Evolutionary conservation across 2,329 filamentous ascomycete genomes (phyloP).

Genomic region (Teratosphaeria zuluensis): DNA sequence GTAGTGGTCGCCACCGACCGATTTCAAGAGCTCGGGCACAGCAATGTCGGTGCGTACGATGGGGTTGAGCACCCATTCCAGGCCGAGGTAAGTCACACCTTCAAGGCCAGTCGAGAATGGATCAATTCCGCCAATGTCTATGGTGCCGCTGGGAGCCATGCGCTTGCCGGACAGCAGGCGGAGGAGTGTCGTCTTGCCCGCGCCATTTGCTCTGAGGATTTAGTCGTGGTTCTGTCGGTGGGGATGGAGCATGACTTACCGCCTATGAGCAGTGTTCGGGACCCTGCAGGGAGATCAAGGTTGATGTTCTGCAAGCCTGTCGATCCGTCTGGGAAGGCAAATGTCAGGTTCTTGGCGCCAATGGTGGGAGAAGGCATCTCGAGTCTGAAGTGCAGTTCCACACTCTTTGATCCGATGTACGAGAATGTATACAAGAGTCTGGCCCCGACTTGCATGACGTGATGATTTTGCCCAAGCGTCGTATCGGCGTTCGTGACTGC

Average conservation of each 20-base stretch:
- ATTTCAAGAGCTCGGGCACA: conserved; percentile 68
- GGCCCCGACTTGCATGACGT: not conserved
- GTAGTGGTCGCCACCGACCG: conserved; percentile 75
- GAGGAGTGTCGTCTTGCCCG: conserved; percentile 92
- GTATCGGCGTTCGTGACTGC: not conserved
- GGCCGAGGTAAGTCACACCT: conserved; percentile 91
- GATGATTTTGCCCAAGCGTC: not conserved
- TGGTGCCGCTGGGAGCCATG: conserved; percentile 66
- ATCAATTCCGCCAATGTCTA: conserved; percentile 73
- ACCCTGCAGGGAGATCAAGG: conserved; percentile 69
- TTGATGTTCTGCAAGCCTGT: conserved; percentile 66
- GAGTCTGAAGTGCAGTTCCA: not conserved
- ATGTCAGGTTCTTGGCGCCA: conserved; percentile 65
- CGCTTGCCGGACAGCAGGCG: conserved; percentile 92
- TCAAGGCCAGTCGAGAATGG: conserved; percentile 85
- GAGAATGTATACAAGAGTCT: not conserved
- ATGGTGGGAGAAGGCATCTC: conserved; percentile 49
- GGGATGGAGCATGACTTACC: conserved; percentile 37
- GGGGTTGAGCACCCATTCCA: conserved; percentile 96
- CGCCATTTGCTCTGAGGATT: conserved; percentile 63
- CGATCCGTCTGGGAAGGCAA: conserved; percentile 78
- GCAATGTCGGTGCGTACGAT: conserved; percentile 94
- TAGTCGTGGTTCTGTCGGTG: conserved; percentile 9
- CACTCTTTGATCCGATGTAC: not conserved
- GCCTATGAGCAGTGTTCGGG: conserved; percentile 83